A percentile compares a stretch with the other conserved stretches of the same genome.
Conservation (phyloP, 768 basidiomycete species). For the Tephrocybe sp. region DNA sequence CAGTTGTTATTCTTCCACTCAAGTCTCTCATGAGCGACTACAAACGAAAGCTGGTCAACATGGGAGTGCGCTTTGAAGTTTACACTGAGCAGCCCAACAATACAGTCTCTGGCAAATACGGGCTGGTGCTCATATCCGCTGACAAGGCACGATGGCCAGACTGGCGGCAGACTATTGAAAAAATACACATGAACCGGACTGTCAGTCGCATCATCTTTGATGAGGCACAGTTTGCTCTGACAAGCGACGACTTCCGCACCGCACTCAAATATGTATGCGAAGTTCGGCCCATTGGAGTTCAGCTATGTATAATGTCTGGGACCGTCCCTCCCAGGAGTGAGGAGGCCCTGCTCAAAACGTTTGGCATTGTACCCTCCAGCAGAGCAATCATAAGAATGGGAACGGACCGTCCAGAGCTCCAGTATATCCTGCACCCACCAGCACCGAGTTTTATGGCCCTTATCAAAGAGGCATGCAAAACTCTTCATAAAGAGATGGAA, state of each 20-base stretch:
- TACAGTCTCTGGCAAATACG: neutral
- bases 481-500: neutral
- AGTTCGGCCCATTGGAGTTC: neutral
- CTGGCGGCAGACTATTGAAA: neutral
- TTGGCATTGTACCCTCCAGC: neutral
- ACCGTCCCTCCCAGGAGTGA: neutral
- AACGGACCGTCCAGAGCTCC: neutral
- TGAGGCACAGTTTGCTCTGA: neutral
- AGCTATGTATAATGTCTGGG: neutral
- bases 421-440: neutral
- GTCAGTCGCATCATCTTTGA: neutral
- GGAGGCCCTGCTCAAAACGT: neutral
- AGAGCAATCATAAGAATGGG: neutral
- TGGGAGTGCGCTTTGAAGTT: neutral
- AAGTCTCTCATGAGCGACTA: conserved; percentile 2
- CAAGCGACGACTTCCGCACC: neutral
- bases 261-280: neutral
- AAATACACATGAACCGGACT: neutral
- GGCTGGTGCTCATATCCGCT: neutral
- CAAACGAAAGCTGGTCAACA: neutral
- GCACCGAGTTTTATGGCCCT: neutral
- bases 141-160: neutral
- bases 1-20: neutral
- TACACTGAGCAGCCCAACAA: neutral
- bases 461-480: accelerated